Base-by-base conservation (phyloP, 441 rosid genomes). In the Populus hybrid region DNA sequence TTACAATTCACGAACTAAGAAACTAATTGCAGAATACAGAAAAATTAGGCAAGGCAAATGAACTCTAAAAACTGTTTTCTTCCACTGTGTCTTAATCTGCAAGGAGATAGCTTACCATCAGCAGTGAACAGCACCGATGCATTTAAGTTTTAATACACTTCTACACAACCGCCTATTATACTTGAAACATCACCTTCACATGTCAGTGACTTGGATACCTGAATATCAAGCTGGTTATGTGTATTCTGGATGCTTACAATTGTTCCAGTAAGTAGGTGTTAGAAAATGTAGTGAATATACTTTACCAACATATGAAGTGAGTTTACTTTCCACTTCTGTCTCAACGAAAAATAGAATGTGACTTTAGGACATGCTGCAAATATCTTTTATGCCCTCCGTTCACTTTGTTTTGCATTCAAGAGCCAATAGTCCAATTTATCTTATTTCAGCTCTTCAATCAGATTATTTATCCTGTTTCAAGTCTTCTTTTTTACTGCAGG, bases 401-500 rank as follows among this genome's bases (percentile, higher is more conserved):
- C 35, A 30, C 23, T 66, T 78, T 53, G 38, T 35, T 18, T 50
- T 30, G 69, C 68, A 64, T 32, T 70, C 35, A 7, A 36, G 67
- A 66, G 20, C 9, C 46, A 40, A 12, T 57, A 16, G 26, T 57
- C 71, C 65, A 20, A 1, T 53, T n/a, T 6, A 66, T 61, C 23
- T 64, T 35, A 23, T 36, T n/a, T 38, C 35, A 59, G 23, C 21
- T 35, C 30, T 36, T 64, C 69, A 61, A 61, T 23, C 66, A 61
- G 66, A 4, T 21, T 61, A 10, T 9, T 53, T 66, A 35, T 69
- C 18, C 68, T 24, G 53, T 69, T 53, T 32, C 8, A 16, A 34
- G 3, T 10, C 3, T 64, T 46, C 32, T 67, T 23, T 70, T 69
- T 28, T 74, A 65, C 78, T 85, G 87, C 93, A 97, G 99, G 99